Base-by-base conservation (phyloP, 495 filamentous ascomycete genomes). In the Penicillium psychrofluorescens region DNA sequence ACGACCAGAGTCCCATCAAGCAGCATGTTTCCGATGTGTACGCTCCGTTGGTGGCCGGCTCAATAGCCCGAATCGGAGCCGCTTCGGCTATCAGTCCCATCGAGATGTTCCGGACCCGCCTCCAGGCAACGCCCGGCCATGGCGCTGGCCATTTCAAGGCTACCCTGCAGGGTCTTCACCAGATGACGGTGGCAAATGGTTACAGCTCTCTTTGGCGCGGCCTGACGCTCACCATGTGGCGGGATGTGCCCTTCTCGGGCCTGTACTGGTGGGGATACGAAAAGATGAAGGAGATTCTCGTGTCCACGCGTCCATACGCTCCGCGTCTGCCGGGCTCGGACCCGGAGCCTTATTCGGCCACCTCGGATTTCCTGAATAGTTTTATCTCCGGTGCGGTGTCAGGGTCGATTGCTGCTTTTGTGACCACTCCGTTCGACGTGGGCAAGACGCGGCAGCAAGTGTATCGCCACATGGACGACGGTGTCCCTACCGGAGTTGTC, bases 231-330 rank as follows among this genome's bases (percentile, higher is more conserved):
- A 97, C 91, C 0, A 79, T 98, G 54, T 98, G 92, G 92, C 76
- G 92, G 28, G 92, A 98, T 58, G 92, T 96, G 0, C 92, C 92
- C 1, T 98, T 98, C 58, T 96, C 91, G 6, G 92, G 85, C 7
- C 74, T 98, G 42, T 98, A 98, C 67, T 98, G 92, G 92, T 88
- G 85, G 79, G 92, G 92, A 10, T 98, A 98, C 58, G 92, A 98
- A 70, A 74, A 78, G 28, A 79, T 88, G 35, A 81, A 88, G 28
- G 76, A 78, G 30, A 57, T 53, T 27, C 61, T 95, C 29, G 81
- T 77, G 6, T 79, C 86, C 39, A 59, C 75, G 16, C 81, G 86
- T 6, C 77, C 79, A 47, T 61, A 70, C 39, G 59, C 60, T 10
- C 41, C 49, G 13, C 51, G 49, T 51, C 41, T 35, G 10, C 11